phyloP scores from a whole-genome alignment of 352 stramenopile species.

The Phytophthora hybrid region DNA sequence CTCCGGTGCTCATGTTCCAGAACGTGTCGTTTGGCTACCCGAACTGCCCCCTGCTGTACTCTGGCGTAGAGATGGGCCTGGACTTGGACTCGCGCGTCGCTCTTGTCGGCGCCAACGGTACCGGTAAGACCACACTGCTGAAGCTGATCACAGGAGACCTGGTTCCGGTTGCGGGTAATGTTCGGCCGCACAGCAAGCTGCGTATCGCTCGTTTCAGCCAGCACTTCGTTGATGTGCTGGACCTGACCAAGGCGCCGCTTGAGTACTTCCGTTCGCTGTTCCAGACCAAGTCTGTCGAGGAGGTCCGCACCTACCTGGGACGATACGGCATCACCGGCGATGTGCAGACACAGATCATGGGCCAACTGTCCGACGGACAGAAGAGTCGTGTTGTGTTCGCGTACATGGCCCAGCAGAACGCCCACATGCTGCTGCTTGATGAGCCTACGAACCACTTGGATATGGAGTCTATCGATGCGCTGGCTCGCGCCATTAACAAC shows the following conservation, averaged over 20 bases:
- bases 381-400: conserved; percentile 98
- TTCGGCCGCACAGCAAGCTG: conserved; percentile 96
- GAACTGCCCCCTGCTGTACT: conserved; percentile 92
- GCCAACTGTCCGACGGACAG: conserved; percentile 96
- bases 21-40: conserved; percentile 98
- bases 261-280: conserved; percentile 98
- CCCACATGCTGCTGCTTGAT: conserved; percentile 96
- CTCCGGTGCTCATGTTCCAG: conserved; percentile 97
- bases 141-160: conserved; percentile 98
- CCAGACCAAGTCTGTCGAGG: conserved; percentile 93
- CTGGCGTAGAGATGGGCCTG: conserved; percentile 95
- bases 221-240: conserved; percentile 99
- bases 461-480: conserved; percentile 97
- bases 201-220: conserved; percentile 98
- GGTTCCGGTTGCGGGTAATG: conserved; percentile 93
- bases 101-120: conserved; percentile 97
- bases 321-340: conserved; percentile 96
- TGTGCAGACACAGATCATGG: conserved; percentile 97
- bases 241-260: conserved; percentile 94
- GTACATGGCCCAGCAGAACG: conserved; percentile 97
- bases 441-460: conserved; percentile 93
- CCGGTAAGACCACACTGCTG: conserved; percentile 97
- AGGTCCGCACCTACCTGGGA: conserved; percentile 96
- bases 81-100: conserved; percentile 98
- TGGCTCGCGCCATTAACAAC: conserved; percentile 98